Conservation (phyloP, 2,329 filamentous ascomycete species). For the Aspergillus proliferans region DNA sequence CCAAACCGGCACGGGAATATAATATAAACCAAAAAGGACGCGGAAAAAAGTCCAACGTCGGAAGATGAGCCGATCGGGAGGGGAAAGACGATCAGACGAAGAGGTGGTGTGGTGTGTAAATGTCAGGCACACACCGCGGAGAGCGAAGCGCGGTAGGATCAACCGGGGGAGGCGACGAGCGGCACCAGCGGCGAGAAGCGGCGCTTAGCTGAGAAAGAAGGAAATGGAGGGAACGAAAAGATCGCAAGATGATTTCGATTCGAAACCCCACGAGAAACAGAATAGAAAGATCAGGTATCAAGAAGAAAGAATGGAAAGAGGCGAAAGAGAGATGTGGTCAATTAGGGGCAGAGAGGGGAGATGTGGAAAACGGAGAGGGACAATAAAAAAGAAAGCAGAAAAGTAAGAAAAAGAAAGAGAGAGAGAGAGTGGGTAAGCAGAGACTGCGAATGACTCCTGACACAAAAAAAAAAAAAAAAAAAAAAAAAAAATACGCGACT, state of each 20-base stretch:
- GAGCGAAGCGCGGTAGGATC: slow-evolving; percentile 16
- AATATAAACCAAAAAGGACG: background rate
- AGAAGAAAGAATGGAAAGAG: slow-evolving; percentile 7
- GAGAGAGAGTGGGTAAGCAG: background rate
- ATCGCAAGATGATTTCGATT: background rate
- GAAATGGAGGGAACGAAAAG: background rate
- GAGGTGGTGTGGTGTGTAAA: slow-evolving; percentile 1
- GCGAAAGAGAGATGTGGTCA: slow-evolving; percentile 7
- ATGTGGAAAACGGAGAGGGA: slow-evolving; percentile 3
- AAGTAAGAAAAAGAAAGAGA: background rate
- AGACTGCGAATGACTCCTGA: too few species aligned
- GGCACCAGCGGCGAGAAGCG: slow-evolving; percentile 12
- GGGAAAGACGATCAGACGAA: background rate
- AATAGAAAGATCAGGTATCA: slow-evolving; percentile 6
- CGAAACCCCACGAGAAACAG: background rate
- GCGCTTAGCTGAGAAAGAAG: slow-evolving; percentile 10
- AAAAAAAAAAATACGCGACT: too few species aligned
- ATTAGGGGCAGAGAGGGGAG: slow-evolving; percentile 9
- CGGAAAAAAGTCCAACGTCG: background rate
- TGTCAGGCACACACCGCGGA: slow-evolving; percentile 3
- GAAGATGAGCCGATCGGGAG: background rate
- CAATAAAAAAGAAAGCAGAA: background rate
- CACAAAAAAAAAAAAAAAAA: too few species aligned
- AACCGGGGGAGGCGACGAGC: slow-evolving; percentile 13
- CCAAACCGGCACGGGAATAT: slow-evolving; percentile 1